Base-by-base conservation (phyloP, 805 yeast genomes). In the Metschnikowia baotianmanensis region DNA sequence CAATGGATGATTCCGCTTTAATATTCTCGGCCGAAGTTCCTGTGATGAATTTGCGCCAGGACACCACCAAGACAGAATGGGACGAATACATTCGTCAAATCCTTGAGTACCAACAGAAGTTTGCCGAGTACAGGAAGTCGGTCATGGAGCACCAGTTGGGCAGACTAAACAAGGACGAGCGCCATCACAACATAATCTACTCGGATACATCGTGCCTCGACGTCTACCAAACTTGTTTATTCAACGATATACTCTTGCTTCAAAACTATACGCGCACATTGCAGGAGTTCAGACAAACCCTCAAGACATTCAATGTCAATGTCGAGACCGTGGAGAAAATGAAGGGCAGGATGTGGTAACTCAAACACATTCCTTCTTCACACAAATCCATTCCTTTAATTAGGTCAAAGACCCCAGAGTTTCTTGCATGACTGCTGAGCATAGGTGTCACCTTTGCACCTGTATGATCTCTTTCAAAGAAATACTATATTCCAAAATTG, bases 81-180 rank as follows among this genome's bases (percentile, higher is more conserved):
- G 43, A 42, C 8, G 40, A 31, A 22, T 67, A 67, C 41, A 59
- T 58, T 4, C 42, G 17, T 3, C 27, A 51, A n/a, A 58, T 68
- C 19, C 50, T 59, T 25, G 45, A 38, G n/a, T 69, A 69, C 47
- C 63, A 62, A 34, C 50, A 46, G 23, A 45, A 47, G 19, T 69
- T 67, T 43, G 35, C 57, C 6, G 42, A 34, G 33, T 69, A 63
- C 51, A 58, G 62, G 13, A 53, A 57, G 44, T 47, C 55, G 11
- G 61, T 67, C 5, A 46, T 68, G 22, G 60, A 59, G 38, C 67
- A 65, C 46, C 72, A 68, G 44, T 47, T 48, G 28, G 69, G 63
- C 30, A 48, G 74, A 28, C 50, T 52, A 12, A 53, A 57, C 19
- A 58, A 61, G 43, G 75, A 69, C 47, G 56, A 58, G 26, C 61